Evolutionary conservation across 768 basidiomycete species (phyloP).

Genomic region (Amanita brunnescens): DNA sequence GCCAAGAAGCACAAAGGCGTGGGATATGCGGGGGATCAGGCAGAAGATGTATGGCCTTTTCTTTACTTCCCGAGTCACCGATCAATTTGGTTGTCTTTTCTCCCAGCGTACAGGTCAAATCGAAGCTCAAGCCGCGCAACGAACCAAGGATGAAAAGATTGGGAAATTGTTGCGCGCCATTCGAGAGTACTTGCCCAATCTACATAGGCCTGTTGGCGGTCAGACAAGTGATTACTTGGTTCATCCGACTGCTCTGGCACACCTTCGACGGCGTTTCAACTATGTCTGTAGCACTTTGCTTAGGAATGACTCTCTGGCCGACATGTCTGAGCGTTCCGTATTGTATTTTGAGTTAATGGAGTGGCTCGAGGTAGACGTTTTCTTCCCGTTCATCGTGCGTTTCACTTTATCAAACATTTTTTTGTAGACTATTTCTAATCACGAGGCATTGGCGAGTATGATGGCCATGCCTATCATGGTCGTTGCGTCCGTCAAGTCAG

Average conservation of each 20-base stretch:
- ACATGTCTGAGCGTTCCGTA: constrained; percentile 83
- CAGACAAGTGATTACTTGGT: constrained; percentile 84
- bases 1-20: constrained; percentile 64
- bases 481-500: constrained; percentile 55
- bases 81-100: not conserved
- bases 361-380: constrained; percentile 73
- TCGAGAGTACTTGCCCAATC: constrained; percentile 76
- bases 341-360: constrained; percentile 86
- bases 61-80: not conserved
- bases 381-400: not conserved
- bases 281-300: constrained; percentile 78
- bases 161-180: constrained; percentile 60
- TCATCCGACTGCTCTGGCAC: constrained; percentile 88
- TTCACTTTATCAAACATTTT: constrained; percentile 7
- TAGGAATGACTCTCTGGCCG: constrained; percentile 85
- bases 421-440: constrained; percentile 78
- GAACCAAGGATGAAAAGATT: constrained; percentile 64
- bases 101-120: constrained; percentile 69
- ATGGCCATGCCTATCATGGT: constrained; percentile 97
- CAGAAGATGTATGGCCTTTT: constrained; percentile 66
- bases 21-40: constrained; percentile 78
- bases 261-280: constrained; percentile 87
- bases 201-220: constrained; percentile 67
- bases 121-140: constrained; percentile 69
- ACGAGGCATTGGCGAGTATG: constrained; percentile 90